Evolutionary conservation across 2,329 filamentous ascomycete genomes (phyloP), one percentile per base, ranked within the genome.

Genomic region (Pseudogymnoascus sp.): DNA sequence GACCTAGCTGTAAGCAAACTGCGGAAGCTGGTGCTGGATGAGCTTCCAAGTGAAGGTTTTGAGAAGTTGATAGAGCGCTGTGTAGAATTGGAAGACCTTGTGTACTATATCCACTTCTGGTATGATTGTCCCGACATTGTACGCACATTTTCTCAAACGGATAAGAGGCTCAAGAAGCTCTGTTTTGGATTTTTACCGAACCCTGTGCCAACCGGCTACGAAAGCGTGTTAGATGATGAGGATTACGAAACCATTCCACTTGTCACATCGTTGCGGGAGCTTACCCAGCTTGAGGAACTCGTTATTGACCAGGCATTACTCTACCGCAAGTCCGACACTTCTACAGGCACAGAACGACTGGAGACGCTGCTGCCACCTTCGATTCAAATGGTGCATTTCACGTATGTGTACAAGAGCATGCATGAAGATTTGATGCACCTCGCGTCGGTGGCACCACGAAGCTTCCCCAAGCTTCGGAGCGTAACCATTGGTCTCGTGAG

Each of bases 1-100:
- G 63, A 63, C 71, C 61, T 23, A 71, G 60, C 14, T 69, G 69
- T 25, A 64, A 67, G 37, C 69, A 64, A 12, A 71, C 63, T 67
- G 71, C 70, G 16, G 58, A 62, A 2, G 38, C 70, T 0, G 2
- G 58, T 60, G 14, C 21, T 55, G 14, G 49, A 14, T 18, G 18
- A 25, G 12, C 6, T 33, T 12, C 7, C 21, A 7, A 21, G 8
- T 3, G 49, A 3, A 8, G 23, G 4, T 4, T 55, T 55, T 55
- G 23, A 25, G 49, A n/a, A 28, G 14, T 33, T 55, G 14, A 25
- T 28, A 2, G 9, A 18, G 23, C 18, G 16, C 8, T 41, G 38
- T 41, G n/a, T 14, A 11, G 6, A 41, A 3, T 7, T 41, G 9
- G 38, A 41, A 18, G 38, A 41, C 16, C 38, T 41, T n/a, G 9